Percentiles rank a stretch among this genome's conserved stretches.
These are phyloP conservation scores for Puccinia horiana DNA, from an alignment of 1,284 basidiomycete genomes.

Conservation along the genomic window DNA sequence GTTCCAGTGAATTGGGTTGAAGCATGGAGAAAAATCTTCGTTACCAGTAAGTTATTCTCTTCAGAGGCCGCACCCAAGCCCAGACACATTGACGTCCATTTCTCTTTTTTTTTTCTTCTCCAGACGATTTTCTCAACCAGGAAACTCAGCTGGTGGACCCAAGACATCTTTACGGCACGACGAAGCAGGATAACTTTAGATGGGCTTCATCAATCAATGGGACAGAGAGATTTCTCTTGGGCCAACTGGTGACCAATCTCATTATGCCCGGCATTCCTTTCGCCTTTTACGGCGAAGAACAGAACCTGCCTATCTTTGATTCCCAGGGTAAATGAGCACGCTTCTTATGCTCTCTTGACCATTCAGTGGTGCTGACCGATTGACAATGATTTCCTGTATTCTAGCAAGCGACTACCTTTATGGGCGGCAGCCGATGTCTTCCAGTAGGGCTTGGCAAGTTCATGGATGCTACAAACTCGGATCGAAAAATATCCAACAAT, in stretches of 20 bases:
- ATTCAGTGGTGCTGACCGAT: background rate
- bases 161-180: constrained; percentile 77
- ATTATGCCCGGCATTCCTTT: constrained; percentile 83
- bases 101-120: background rate
- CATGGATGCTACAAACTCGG: constrained; percentile 87
- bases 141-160: constrained; percentile 71
- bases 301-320: constrained; percentile 42
- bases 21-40: constrained; percentile 84
- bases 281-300: constrained; percentile 58
- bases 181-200: constrained; percentile 90
- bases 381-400: background rate
- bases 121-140: constrained; percentile 78
- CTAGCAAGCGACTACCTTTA: constrained; percentile 50
- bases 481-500: constrained; percentile 87
- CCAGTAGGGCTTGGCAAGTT: constrained; percentile 79
- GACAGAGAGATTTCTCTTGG: constrained; percentile 72
- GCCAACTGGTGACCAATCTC: constrained; percentile 73
- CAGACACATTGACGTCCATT: background rate
- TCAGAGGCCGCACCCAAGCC: background rate
- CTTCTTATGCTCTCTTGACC: background rate
- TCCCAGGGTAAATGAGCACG: constrained; percentile 35
- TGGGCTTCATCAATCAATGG: constrained; percentile 85
- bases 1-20: constrained; percentile 75
- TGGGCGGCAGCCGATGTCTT: constrained; percentile 88
- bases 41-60: constrained; percentile 62